A percentile compares a stretch with the other conserved stretches of the same genome.
Conservation (phyloP, 2,329 filamentous ascomycete species). For the Epichloe typhina region DNA sequence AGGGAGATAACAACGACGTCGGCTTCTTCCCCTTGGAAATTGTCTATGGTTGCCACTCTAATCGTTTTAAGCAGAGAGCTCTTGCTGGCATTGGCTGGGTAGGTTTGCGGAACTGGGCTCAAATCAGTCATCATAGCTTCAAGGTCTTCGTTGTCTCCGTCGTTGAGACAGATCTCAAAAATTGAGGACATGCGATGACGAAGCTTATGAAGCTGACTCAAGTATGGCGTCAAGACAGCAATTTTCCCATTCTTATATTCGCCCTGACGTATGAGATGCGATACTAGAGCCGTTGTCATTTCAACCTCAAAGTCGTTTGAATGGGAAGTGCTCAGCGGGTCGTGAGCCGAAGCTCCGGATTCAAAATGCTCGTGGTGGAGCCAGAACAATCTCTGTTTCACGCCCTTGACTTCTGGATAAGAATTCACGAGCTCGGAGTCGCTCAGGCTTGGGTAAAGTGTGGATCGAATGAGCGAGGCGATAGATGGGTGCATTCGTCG, state of each 20-base stretch:
- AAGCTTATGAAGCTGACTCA: slow-evolving; percentile 42
- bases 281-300: slow-evolving; percentile 49
- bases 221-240: slow-evolving; percentile 56
- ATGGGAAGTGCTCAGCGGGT: slow-evolving; percentile 29
- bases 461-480: slow-evolving; percentile 40
- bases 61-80: slow-evolving; percentile 31
- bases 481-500: slow-evolving; percentile 54
- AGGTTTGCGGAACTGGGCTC: not conserved
- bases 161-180: slow-evolving; percentile 50
- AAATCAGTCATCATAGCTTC: not conserved
- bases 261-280: slow-evolving; percentile 53
- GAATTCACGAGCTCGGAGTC: slow-evolving; percentile 29
- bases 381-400: slow-evolving; percentile 45
- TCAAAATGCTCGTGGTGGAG: slow-evolving; percentile 43
- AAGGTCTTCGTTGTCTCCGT: slow-evolving; percentile 38
- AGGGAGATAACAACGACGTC: slow-evolving; percentile 58
- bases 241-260: slow-evolving; percentile 47
- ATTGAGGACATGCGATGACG: slow-evolving; percentile 28
- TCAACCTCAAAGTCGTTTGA: slow-evolving; percentile 48
- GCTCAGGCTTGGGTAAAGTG: slow-evolving; percentile 41
- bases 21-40: slow-evolving; percentile 67
- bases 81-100: slow-evolving; percentile 2
- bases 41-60: slow-evolving; percentile 54
- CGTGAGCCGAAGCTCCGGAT: slow-evolving; percentile 16
- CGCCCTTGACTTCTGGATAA: slow-evolving; percentile 37